Base-by-base conservation (phyloP, 768 basidiomycete genomes). In the Hypholoma fasciculare region DNA sequence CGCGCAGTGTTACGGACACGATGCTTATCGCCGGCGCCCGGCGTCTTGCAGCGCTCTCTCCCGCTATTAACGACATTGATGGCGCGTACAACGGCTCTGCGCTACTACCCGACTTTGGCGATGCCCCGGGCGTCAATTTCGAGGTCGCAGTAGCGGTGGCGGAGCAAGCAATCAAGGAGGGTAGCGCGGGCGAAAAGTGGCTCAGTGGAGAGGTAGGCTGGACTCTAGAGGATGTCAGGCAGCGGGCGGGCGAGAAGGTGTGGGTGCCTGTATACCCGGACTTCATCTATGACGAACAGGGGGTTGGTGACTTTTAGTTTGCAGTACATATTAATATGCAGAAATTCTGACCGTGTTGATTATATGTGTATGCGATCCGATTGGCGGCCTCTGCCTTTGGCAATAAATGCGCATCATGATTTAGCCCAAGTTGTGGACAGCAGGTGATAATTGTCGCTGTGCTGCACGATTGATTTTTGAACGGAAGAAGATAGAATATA, bases 11-110 rank as follows among this genome's bases (percentile, higher is more conserved):
- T 64, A 87, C 90, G 1, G 90, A 94, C 70, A 82, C 79, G n/a
- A 94, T 96, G 94, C 89, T 96, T 69, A 86, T 93, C 40, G 89
- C 89, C 2, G 93, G 90, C 8, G 85, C 91, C 0, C 80, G 76
- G 26, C 82, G 86, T 12, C 86, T 96, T 38, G 90, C 92, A 0
- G 76, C 83, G 7, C 82, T 95, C 43, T 85, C 92, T 0, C 92
- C 92, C 1, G 92, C 73, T 1, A 61, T 74, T 27, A 56, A 17
- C 17, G 53, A 49, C 13, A 51, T 57, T 16, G 54, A 62, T 34
- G 56, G 61, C 26, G 65, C 67, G 34, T 86, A 94, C 65, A 87
- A 88, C 0, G 85, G 90, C 61, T 75, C 79, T 46, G 82, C 87
- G 0, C 81, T 96, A 23, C 75, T 96, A 4, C 92, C 94, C 0